Evolutionary conservation across 768 basidiomycete genomes (phyloP), one percentile per base, ranked within the genome.

Genomic region (Mycena venus): DNA sequence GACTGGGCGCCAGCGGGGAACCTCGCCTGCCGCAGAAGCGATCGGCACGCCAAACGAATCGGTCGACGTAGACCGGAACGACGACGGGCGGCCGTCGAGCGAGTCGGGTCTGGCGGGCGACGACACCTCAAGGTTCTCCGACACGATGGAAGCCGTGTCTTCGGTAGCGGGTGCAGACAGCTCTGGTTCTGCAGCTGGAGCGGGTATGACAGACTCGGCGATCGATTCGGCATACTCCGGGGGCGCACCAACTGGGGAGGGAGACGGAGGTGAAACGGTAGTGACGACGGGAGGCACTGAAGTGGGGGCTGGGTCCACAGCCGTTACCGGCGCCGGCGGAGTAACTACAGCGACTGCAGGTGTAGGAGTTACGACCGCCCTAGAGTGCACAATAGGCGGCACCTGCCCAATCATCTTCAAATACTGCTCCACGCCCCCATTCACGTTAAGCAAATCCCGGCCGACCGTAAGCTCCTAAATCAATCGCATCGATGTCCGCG

Each of bases 371-470:
- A 51, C 32, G 11, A 55, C 36, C 15, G 70, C 15, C 19, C 40
- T 14, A 42, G 59, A 49, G 51, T 42, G 32, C 3, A 58, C 10
- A 29, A 56, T 40, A 12, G 64, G 36, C 31, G 68, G 47, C 27
- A 78, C 75, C 49, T 80, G 85, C 68, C 88, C 89, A 47, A 90
- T 84, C 85, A 90, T 87, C 82, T 87, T 90, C 53, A 95, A 81
- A 79, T 93, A 94, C 53, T 90, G 87, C 77, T 94, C 92, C 36
- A 93, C 89, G 0, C 91, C 93, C 19, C 90, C 91, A 59, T 89
- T 88, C 12, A 90, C 87, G 23, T 87, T 86, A 38, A 94, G 83
- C 49, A 94, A 78, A 80, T 96, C 93, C 14, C 89, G 87, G 15
- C 88, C 86, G n/a, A 86, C 88, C 65, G 84, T 89, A 55, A 90